A percentile compares a stretch with the other conserved stretches of the same genome.
phyloP scores from a whole-genome alignment of 768 basidiomycete genomes.

The Mycena maculata region DNA sequence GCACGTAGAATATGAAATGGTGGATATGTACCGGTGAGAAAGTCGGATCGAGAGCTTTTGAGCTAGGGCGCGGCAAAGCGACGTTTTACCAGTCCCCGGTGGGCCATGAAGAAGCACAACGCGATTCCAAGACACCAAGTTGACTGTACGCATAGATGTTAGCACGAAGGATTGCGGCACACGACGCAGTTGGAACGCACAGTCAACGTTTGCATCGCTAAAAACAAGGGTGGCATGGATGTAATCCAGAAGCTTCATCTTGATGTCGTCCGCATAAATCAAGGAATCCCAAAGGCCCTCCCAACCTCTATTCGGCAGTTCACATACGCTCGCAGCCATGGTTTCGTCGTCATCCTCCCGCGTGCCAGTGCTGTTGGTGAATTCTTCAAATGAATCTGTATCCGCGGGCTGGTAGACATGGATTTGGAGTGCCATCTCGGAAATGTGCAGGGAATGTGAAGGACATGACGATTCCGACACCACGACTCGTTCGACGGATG shows the following conservation, averaged over 20 bases:
- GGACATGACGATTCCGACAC: slow-evolving; percentile 78
- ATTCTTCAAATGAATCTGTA: slow-evolving; percentile 77
- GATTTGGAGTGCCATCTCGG: slow-evolving; percentile 75
- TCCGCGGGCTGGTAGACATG: slow-evolving; percentile 90
- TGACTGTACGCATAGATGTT: slow-evolving; percentile 60
- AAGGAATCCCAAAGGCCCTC: slow-evolving; percentile 96
- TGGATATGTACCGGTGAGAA: slow-evolving; percentile 72
- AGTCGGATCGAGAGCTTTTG: slow-evolving; percentile 95
- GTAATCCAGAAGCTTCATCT: slow-evolving; percentile 89
- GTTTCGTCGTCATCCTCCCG: slow-evolving; percentile 78
- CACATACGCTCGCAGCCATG: slow-evolving; percentile 90
- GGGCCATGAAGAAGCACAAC: slow-evolving; percentile 96
- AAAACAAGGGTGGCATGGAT: slow-evolving; percentile 95
- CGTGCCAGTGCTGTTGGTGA: slow-evolving; percentile 64
- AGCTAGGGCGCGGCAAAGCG: slow-evolving; percentile 91
- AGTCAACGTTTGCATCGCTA: slow-evolving; percentile 88
- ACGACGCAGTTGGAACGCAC: slow-evolving; percentile 55
- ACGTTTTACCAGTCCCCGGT: slow-evolving; percentile 98
- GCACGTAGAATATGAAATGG: slow-evolving; percentile 14
- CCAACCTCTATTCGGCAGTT: slow-evolving; percentile 84
- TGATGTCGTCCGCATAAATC: slow-evolving; percentile 87
- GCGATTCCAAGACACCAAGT: slow-evolving; percentile 95
- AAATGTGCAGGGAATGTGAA: slow-evolving; percentile 61
- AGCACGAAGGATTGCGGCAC: not conserved
- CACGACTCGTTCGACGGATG: slow-evolving; percentile 81